Conservation (phyloP, 305 asterid species). For the Fraxinus baroniana region DNA sequence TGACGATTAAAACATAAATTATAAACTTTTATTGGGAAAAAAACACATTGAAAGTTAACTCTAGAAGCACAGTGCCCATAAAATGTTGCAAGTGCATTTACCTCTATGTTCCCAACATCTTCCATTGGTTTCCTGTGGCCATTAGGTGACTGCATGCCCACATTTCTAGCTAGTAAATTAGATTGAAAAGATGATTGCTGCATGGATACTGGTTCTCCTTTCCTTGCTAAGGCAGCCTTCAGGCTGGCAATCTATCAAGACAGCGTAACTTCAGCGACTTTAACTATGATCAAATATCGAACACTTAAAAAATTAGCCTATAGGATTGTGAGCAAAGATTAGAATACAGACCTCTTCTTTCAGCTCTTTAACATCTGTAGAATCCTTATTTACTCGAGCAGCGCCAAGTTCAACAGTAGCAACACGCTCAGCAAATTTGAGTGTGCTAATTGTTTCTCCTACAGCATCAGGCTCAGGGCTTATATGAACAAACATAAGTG, state of each 20-base stretch:
- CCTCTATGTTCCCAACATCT: slow-evolving; percentile 90
- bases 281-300: slow-evolving; percentile 12
- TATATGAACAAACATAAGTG: slow-evolving; percentile 95
- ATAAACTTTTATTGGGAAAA: not conserved
- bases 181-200: slow-evolving; percentile 42
- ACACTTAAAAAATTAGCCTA: not conserved
- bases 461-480: slow-evolving; percentile 88
- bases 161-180: slow-evolving; percentile 40
- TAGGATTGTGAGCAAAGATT: not conserved
- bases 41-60: not conserved
- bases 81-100: slow-evolving; percentile 27
- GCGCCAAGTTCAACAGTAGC: slow-evolving; percentile 98
- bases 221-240: slow-evolving; percentile 77
- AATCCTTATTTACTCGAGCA: slow-evolving; percentile 87
- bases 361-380: slow-evolving; percentile 84
- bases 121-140: slow-evolving; percentile 84
- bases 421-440: slow-evolving; percentile 97
- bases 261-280: slow-evolving; percentile 17
- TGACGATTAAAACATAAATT: not conserved
- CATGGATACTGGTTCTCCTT: slow-evolving; percentile 45
- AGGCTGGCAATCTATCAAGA: slow-evolving; percentile 63
- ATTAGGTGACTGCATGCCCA: slow-evolving; percentile 42
- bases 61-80: not conserved
- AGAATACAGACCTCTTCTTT: slow-evolving; percentile 72
- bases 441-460: slow-evolving; percentile 93